A percentile compares a stretch with the other conserved stretches of the same genome.
phyloP scores from a whole-genome alignment of 331 rosid species.

The Rosa hybrid region DNA sequence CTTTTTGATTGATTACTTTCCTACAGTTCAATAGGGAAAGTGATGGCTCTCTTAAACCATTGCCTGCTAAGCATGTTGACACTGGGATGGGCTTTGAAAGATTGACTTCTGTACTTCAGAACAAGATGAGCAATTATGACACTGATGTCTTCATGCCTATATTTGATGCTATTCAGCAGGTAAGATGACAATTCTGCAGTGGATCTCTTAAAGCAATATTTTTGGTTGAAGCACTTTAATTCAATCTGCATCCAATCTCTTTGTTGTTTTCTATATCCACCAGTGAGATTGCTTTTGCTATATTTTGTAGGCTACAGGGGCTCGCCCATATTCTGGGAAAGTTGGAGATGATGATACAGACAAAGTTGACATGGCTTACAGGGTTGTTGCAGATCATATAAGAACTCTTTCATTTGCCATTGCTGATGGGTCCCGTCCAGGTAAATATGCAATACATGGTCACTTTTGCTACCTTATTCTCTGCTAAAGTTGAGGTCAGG shows the following conservation, averaged over 20 bases:
- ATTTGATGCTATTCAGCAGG: slow-evolving; percentile 86
- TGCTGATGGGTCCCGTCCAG: slow-evolving; percentile 98
- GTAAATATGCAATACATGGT: slow-evolving; percentile 33
- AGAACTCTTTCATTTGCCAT: slow-evolving; percentile 96
- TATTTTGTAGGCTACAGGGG: slow-evolving; percentile 78
- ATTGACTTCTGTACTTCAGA: slow-evolving; percentile 81
- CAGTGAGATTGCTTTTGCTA: background rate
- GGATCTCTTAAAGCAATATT: background rate
- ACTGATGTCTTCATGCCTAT: slow-evolving; percentile 92
- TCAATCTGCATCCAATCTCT: slow-evolving; percentile 15
- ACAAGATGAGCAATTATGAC: slow-evolving; percentile 93
- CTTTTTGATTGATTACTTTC: slow-evolving; percentile 6
- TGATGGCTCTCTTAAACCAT: slow-evolving; percentile 76
- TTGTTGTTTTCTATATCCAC: background rate
- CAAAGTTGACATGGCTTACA: slow-evolving; percentile 90
- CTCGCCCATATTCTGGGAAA: slow-evolving; percentile 83
- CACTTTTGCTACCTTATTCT: background rate
- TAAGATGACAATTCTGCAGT: slow-evolving; percentile 22
- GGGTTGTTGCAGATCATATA: slow-evolving; percentile 97
- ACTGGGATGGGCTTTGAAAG: slow-evolving; percentile 96
- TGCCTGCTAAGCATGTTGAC: slow-evolving; percentile 98
- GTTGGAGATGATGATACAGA: slow-evolving; percentile 81
- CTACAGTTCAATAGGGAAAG: slow-evolving; percentile 86
- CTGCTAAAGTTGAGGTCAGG: slow-evolving; percentile 1
- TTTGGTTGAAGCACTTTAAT: background rate